Conservation (phyloP, 1,284 basidiomycete genomes). For the Cystobasidium slooffiae region DNA sequence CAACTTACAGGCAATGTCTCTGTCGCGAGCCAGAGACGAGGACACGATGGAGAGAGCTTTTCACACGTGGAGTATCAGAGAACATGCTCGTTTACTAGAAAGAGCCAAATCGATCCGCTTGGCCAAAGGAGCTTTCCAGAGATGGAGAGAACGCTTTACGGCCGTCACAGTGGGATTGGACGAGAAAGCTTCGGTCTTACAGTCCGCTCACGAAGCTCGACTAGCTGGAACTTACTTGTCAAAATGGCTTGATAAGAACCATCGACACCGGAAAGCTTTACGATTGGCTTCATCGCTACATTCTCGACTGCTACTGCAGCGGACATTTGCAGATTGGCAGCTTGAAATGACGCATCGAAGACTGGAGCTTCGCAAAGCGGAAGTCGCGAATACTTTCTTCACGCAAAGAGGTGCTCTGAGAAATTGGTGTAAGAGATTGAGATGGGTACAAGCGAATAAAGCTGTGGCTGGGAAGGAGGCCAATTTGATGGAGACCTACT, state of each 20-base stretch:
- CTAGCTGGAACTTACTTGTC: neutral
- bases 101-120: slow-evolving; percentile 14
- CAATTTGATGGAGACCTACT: neutral
- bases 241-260: neutral
- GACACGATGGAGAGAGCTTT: slow-evolving; percentile 29
- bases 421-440: slow-evolving; percentile 10
- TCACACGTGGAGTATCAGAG: slow-evolving; percentile 17
- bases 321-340: slow-evolving; percentile 22
- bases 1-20: slow-evolving; percentile 1
- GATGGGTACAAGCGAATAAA: slow-evolving; percentile 15
- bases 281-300: slow-evolving; percentile 12
- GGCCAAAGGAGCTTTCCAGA: neutral
- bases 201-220: neutral
- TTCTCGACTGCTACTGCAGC: slow-evolving; percentile 14
- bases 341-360: neutral
- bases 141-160: slow-evolving; percentile 5
- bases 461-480: slow-evolving; percentile 18
- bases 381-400: slow-evolving; percentile 43
- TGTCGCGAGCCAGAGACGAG: slow-evolving; percentile 21
- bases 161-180: slow-evolving; percentile 3
- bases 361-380: slow-evolving; percentile 31
- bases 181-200: neutral
- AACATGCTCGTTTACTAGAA: slow-evolving; percentile 27
- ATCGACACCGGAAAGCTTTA: slow-evolving; percentile 11
- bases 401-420: slow-evolving; percentile 13